Evolutionary conservation across 202 grass and related monocot species (phyloP).

Genomic region (Zoysia matrella): DNA sequence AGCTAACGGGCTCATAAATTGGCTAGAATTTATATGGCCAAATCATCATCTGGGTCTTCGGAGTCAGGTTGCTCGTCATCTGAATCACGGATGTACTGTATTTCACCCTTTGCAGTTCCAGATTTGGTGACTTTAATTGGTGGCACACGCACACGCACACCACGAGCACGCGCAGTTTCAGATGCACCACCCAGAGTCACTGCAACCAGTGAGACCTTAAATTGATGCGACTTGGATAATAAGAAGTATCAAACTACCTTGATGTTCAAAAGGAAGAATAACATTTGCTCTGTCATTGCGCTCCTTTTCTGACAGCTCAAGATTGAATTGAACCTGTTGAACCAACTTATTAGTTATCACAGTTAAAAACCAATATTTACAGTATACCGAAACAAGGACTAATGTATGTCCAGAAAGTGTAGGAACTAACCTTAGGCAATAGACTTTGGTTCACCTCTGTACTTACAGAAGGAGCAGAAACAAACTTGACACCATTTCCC

Average conservation of each 20-base stretch:
- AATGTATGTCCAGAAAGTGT: background rate
- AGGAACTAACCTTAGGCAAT: conserved; percentile 75
- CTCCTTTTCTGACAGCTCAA: conserved; percentile 91
- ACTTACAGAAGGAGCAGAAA: conserved; percentile 54
- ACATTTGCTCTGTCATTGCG: conserved; percentile 80
- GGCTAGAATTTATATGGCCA: conserved; percentile 72
- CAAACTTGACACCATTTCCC: conserved; percentile 71
- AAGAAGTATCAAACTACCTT: conserved; percentile 54
- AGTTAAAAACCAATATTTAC: conserved; percentile 18
- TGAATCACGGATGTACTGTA: conserved; percentile 93
- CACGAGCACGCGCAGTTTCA: background rate
- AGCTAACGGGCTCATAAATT: conserved; percentile 2
- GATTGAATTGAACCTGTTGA: conserved; percentile 90
- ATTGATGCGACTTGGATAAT: conserved; percentile 8
- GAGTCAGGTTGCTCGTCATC: conserved; percentile 95
- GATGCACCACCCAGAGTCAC: conserved; percentile 24
- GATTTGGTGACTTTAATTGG: conserved; percentile 34
- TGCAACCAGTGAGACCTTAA: conserved; percentile 1
- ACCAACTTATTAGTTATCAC: conserved; percentile 3
- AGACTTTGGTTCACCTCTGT: conserved; percentile 70
- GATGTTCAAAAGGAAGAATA: conserved; percentile 95
- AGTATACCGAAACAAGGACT: conserved; percentile 13
- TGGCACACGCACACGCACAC: too few species aligned
- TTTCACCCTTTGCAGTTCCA: conserved; percentile 71
- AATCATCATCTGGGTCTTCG: conserved; percentile 97